A percentile compares a stretch with the other conserved stretches of the same genome.
Evolutionary conservation across 176 grass and related monocot species (phyloP).

Genomic region (Aegilops longissima): DNA sequence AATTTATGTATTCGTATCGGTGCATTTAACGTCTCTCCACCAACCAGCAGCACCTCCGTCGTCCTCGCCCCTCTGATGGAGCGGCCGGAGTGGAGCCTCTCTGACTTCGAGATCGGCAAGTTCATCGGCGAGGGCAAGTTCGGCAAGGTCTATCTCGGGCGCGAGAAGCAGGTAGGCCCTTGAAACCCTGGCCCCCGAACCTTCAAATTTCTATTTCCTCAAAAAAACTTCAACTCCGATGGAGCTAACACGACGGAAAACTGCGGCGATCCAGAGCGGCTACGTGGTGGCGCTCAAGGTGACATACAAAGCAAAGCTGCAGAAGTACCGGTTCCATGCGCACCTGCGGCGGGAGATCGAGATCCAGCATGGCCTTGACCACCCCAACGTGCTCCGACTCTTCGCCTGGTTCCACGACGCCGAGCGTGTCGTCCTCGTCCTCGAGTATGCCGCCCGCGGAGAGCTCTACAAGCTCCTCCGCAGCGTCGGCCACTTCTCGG

Average conservation of each 20-base stretch:
- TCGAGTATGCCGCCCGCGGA: conserved; percentile 72
- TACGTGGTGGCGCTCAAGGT: conserved; percentile 87
- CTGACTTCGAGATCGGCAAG: conserved; percentile 81
- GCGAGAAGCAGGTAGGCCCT: conserved; percentile 69
- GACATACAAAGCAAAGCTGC: conserved; percentile 74
- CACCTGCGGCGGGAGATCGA: conserved; percentile 78
- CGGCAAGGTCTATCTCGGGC: conserved; percentile 85
- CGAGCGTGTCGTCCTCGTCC: conserved; percentile 67
- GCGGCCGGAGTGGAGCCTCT: conserved; percentile 56
- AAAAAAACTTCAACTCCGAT: background rate
- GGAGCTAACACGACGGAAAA: background rate
- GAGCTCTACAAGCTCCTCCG: conserved; percentile 84
- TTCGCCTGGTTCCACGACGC: conserved; percentile 89
- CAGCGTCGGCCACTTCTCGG: conserved; percentile 54
- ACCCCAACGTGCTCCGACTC: conserved; percentile 93
- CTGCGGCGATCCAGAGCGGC: conserved; percentile 53
- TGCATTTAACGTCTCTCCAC: background rate
- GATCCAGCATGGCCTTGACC: conserved; percentile 76
- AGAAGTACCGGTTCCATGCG: conserved; percentile 75
- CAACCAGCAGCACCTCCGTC: background rate
- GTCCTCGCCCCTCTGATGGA: conserved; percentile 6
- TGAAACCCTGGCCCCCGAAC: background rate
- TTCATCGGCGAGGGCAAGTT: conserved; percentile 90
- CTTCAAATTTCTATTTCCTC: background rate
- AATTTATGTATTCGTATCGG: background rate